These are phyloP conservation scores for Saitozyma podzolica DNA, from an alignment of 768 basidiomycete genomes.

Conservation along the genomic window DNA sequence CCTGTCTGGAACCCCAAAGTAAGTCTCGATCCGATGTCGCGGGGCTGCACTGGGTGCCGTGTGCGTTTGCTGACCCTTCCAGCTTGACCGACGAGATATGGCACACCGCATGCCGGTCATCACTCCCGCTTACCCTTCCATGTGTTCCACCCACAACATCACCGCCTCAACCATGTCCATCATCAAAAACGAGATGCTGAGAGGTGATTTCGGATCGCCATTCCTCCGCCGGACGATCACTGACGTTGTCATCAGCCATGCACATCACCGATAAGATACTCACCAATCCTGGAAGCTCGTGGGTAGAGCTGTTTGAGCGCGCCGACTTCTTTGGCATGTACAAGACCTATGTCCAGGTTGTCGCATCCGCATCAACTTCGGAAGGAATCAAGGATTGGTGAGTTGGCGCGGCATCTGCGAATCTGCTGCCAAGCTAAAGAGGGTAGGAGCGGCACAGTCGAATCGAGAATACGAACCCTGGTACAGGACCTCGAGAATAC, in stretches of 20 bases:
- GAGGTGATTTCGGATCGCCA: slow-evolving; percentile 59
- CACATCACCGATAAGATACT: slow-evolving; percentile 93
- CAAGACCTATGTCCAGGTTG: slow-evolving; percentile 92
- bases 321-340: slow-evolving; percentile 98
- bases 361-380: slow-evolving; percentile 78
- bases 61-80: neutral
- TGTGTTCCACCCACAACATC: slow-evolving; percentile 99
- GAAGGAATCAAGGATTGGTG: slow-evolving; percentile 95
- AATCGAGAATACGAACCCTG: slow-evolving; percentile 90
- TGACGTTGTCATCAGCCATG: slow-evolving; percentile 61
- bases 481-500: slow-evolving; percentile 98
- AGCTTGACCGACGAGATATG: slow-evolving; percentile 43
- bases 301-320: slow-evolving; percentile 91
- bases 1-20: slow-evolving; percentile 96
- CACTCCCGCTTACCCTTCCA: slow-evolving; percentile 96
- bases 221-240: neutral
- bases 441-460: slow-evolving; percentile 88
- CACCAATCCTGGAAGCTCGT: slow-evolving; percentile 68
- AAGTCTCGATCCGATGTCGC: slow-evolving; percentile 16
- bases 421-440: neutral
- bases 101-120: slow-evolving; percentile 99
- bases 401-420: slow-evolving; percentile 32
- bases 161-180: slow-evolving; percentile 93
- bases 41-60: neutral
- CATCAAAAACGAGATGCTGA: slow-evolving; percentile 92